These are phyloP conservation scores for Hymenoscyphus occultus DNA, from an alignment of 2,329 filamentous ascomycete genomes.

Conservation along the genomic window DNA sequence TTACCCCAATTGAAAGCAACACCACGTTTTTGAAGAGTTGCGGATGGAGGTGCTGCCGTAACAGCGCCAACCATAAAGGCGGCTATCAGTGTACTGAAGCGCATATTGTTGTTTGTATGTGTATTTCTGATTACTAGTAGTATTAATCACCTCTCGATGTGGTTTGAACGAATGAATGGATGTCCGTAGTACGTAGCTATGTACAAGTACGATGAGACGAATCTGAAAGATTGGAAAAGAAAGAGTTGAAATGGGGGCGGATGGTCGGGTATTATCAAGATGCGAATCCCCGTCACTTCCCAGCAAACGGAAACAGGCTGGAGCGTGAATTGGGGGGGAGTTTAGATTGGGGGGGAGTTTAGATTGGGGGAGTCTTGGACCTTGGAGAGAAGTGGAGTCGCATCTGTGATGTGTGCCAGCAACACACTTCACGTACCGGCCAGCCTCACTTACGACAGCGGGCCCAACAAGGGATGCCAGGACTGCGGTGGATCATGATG, in stretches of 20 bases:
- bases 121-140: neutral
- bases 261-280: neutral
- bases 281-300: neutral
- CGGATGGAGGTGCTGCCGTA: constrained; percentile 2
- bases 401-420: neutral
- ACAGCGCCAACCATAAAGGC: constrained; percentile 9
- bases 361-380: neutral
- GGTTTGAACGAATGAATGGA: neutral
- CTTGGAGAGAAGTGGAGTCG: neutral
- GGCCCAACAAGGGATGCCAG: neutral
- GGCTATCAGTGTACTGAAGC: constrained; percentile 6
- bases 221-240: neutral
- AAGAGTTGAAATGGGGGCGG: neutral
- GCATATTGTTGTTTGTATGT: constrained; percentile 4
- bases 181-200: neutral
- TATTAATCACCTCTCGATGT: neutral
- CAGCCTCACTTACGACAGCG: neutral
- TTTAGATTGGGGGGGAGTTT: neutral
- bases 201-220: neutral
- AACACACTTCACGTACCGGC: neutral
- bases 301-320: neutral
- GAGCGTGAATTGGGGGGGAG: neutral
- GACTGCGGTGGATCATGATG: neutral
- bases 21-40: constrained; percentile 9
- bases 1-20: constrained; percentile 46